Evolutionary conservation across 768 basidiomycete genomes (phyloP).

Genomic region (Leucocoprinus leucothites): DNA sequence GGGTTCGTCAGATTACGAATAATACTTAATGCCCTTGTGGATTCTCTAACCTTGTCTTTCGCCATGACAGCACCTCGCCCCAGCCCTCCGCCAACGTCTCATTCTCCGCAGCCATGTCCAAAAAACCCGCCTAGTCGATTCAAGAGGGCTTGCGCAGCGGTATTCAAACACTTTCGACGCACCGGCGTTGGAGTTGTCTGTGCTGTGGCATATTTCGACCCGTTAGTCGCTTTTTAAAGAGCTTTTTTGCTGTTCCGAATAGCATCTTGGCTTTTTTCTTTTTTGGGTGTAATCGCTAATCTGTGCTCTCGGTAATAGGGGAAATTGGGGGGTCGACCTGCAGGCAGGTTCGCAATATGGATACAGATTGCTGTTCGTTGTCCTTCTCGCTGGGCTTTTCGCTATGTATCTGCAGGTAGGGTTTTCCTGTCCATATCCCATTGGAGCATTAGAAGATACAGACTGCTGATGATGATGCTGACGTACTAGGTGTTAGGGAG

Average conservation of each 20-base stretch:
- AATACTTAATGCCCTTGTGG: constrained; percentile 20
- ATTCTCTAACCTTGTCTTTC: constrained; percentile 16
- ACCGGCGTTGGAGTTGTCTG: constrained; percentile 85
- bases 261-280: constrained; percentile 1
- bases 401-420: constrained; percentile 80
- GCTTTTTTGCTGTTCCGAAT: constrained; percentile 1
- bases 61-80: constrained; percentile 25
- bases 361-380: constrained; percentile 82
- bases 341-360: constrained; percentile 85
- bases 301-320: constrained; percentile 34
- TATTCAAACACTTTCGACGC: constrained; percentile 57
- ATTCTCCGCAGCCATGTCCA: constrained; percentile 4
- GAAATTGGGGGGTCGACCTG: constrained; percentile 90
- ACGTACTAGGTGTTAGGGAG: constrained; percentile 65
- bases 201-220: constrained; percentile 87
- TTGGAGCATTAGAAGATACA: neutral
- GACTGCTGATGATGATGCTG: neutral
- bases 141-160: constrained; percentile 25
- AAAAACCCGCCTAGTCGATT: constrained; percentile 19
- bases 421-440: neutral
- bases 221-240: constrained; percentile 45
- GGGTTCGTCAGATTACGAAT: constrained; percentile 35
- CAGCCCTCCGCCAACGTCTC: constrained; percentile 9
- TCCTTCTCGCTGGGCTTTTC: constrained; percentile 78
- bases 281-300: neutral